These are phyloP conservation scores for Lentinula edodes DNA, from an alignment of 768 basidiomycete species.

Conservation along the genomic window DNA sequence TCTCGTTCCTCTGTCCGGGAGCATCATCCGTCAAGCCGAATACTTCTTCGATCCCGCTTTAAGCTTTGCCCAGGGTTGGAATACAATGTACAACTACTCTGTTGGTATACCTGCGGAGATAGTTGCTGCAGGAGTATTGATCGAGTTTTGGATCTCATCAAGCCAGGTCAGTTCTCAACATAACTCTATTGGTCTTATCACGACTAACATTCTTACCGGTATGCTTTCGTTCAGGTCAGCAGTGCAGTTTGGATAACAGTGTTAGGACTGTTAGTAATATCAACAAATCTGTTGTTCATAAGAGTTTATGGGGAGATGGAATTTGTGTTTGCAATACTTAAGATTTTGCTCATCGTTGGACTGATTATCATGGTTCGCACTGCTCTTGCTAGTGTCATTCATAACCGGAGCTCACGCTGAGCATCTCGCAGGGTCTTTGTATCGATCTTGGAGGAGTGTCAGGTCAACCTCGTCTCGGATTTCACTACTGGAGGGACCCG, in stretches of 20 bases:
- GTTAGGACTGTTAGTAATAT: neutral
- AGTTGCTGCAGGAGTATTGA: constrained; percentile 44
- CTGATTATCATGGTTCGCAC: constrained; percentile 27
- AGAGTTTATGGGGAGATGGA: constrained; percentile 51
- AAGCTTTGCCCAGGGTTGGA: constrained; percentile 39
- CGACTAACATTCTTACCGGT: neutral
- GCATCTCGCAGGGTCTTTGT: constrained; percentile 27
- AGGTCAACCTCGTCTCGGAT: constrained; percentile 36
- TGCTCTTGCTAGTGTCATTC: neutral
- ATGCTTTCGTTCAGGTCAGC: neutral
- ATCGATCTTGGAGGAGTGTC: constrained; percentile 49
- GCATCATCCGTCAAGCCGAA: constrained; percentile 44
- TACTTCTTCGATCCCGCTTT: constrained; percentile 48
- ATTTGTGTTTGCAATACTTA: constrained; percentile 45
- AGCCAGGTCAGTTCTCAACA: neutral
- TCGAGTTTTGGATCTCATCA: constrained; percentile 36
- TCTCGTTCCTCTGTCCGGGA: constrained; percentile 33
- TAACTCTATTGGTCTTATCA: neutral
- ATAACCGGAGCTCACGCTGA: neutral
- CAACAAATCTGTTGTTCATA: constrained; percentile 29
- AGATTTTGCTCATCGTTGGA: constrained; percentile 38
- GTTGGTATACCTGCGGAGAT: constrained; percentile 47
- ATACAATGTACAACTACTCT: constrained; percentile 38
- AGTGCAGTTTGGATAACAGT: constrained; percentile 8
- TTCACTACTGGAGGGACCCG: constrained; percentile 39